phyloP scores from a whole-genome alignment of 805 yeast genomes.

The Candida boidinii region DNA sequence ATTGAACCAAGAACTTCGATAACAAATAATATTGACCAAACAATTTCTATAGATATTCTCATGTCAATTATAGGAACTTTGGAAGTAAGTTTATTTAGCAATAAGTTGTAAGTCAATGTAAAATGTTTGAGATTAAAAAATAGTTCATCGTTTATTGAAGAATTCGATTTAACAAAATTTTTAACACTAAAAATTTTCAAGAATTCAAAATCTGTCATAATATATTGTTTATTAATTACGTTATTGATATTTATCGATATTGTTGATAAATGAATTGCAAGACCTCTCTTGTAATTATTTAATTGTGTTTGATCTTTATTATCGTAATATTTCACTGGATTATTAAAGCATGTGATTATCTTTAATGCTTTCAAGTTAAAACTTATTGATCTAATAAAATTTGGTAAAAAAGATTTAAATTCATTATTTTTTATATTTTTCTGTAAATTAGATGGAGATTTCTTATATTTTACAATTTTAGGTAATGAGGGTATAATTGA shows the following conservation, averaged over 20 bases:
- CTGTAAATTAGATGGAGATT: not conserved
- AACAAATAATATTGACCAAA: conserved; percentile 23
- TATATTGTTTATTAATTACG: no score
- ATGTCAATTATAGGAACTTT: conserved; percentile 19
- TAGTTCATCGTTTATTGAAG: conserved; percentile 1
- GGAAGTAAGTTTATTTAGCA: conserved; percentile 10
- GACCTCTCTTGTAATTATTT: conserved; percentile 21
- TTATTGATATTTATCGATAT: no score
- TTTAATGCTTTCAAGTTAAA: conserved; percentile 9
- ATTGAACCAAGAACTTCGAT: no score
- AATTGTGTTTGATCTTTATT: conserved; percentile 20
- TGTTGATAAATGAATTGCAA: conserved; percentile 5
- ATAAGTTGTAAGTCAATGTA: conserved; percentile 8
- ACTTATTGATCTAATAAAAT: conserved; percentile 5
- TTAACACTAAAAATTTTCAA: conserved; percentile 5
- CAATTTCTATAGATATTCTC: conserved; percentile 18
- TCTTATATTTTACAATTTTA: not conserved
- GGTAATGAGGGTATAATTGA: not conserved
- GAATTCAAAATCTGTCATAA: no score
- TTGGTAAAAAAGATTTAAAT: conserved; percentile 6
- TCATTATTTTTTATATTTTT: no score
- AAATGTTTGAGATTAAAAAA: conserved; percentile 9
- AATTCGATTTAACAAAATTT: conserved; percentile 12
- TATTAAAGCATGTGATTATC: conserved; percentile 19
- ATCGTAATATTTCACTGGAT: conserved; percentile 21